These are phyloP conservation scores for Rhytidhysteron rufulum DNA, from an alignment of 2,329 filamentous ascomycete genomes.

Conservation along the genomic window DNA sequence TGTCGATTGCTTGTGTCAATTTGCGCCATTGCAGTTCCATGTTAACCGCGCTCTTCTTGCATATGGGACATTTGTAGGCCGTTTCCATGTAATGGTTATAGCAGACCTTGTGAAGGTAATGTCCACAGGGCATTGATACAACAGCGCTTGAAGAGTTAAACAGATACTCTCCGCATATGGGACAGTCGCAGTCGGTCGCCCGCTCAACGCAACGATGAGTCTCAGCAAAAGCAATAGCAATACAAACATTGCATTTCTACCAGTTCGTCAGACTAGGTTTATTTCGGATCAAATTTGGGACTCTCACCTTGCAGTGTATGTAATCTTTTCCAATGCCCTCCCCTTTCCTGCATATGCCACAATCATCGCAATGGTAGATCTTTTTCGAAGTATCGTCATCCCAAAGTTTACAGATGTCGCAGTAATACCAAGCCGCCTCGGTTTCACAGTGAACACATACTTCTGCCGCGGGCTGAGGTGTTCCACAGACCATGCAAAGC, in stretches of 20 bases:
- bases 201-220: constrained; percentile 93
- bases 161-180: constrained; percentile 94
- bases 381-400: constrained; percentile 86
- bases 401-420: constrained; percentile 92
- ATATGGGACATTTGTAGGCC: constrained; percentile 95
- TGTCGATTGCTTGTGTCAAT: constrained; percentile 78
- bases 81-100: constrained; percentile 83
- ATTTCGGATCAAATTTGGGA: background rate
- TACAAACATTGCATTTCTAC: constrained; percentile 76
- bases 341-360: constrained; percentile 89
- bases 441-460: constrained; percentile 73
- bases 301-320: constrained; percentile 90
- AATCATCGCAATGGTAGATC: constrained; percentile 95
- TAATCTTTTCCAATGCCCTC: constrained; percentile 94
- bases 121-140: constrained; percentile 91
- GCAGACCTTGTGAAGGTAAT: constrained; percentile 90
- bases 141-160: constrained; percentile 87
- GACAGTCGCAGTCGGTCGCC: constrained; percentile 92
- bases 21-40: constrained; percentile 96
- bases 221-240: constrained; percentile 78
- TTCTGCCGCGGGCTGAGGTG: constrained; percentile 77
- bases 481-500: constrained; percentile 94
- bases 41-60: constrained; percentile 92
- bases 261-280: constrained; percentile 19
- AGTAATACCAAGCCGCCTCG: constrained; percentile 84